Conservation (phyloP, 2,329 filamentous ascomycete genomes). For the Epichloe coenophiala region DNA sequence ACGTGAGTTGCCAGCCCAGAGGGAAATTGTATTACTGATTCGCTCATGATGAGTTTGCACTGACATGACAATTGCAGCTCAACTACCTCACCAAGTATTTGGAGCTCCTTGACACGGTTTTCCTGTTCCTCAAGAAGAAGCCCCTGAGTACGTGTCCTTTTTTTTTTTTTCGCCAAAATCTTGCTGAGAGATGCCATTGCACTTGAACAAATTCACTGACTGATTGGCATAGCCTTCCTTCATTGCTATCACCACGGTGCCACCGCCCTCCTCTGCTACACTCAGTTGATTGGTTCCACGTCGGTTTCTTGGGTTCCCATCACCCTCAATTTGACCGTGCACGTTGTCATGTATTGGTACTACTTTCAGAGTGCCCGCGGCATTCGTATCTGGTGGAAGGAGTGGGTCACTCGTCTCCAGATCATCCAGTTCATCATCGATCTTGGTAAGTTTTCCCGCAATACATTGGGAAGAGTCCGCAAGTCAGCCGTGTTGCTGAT, state of each 20-base stretch:
- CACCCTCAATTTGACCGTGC: conserved; percentile 79
- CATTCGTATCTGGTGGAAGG: conserved; percentile 98
- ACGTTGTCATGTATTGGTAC: conserved; percentile 99
- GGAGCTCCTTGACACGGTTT: conserved; percentile 88
- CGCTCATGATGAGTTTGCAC: not conserved
- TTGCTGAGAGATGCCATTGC: not conserved
- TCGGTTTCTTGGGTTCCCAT: conserved; percentile 93
- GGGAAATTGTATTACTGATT: not conserved
- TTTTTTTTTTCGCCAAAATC: no score
- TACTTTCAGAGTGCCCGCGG: conserved; percentile 98
- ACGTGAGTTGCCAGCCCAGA: conserved; percentile 46
- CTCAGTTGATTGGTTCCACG: conserved; percentile 84
- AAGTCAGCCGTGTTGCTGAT: not conserved
- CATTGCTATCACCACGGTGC: conserved; percentile 98
- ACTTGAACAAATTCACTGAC: conserved; percentile 6
- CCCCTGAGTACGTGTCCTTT: conserved; percentile 46
- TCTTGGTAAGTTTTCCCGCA: conserved; percentile 50
- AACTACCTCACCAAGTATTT: conserved; percentile 98
- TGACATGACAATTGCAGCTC: conserved; percentile 43
- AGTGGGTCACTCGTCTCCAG: conserved; percentile 96
- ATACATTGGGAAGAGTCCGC: not conserved
- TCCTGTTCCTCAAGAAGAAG: conserved; percentile 99
- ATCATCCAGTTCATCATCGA: conserved; percentile 97
- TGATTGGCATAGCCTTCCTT: conserved; percentile 59
- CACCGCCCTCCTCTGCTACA: conserved; percentile 94